A percentile compares a stretch with the other conserved stretches of the same genome.
phyloP scores from a whole-genome alignment of 768 basidiomycete genomes.

The Auriculariales sp. region DNA sequence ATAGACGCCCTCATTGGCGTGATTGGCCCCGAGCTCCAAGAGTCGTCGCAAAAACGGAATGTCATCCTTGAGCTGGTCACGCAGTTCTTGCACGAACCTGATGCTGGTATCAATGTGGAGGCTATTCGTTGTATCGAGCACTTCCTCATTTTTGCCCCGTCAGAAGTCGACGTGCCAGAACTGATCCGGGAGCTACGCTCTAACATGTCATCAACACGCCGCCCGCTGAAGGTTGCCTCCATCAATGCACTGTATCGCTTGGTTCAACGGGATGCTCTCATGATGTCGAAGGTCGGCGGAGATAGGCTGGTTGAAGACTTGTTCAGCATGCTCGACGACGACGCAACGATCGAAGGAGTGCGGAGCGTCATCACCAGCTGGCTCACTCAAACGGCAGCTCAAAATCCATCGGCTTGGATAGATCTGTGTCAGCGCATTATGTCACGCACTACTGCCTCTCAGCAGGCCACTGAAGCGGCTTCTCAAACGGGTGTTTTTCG shows the following conservation, averaged over 20 bases:
- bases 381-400: conserved; percentile 86
- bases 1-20: conserved; percentile 89
- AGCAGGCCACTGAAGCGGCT: conserved; percentile 53
- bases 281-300: conserved; percentile 87
- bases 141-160: conserved; percentile 88
- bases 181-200: conserved; percentile 64
- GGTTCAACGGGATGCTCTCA: conserved; percentile 84
- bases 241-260: conserved; percentile 96
- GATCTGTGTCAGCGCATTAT: conserved; percentile 95
- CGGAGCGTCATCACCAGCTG: conserved; percentile 86
- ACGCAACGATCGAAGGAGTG: conserved; percentile 86
- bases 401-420: conserved; percentile 95
- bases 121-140: conserved; percentile 95
- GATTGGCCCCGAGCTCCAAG: conserved; percentile 89
- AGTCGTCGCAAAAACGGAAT: conserved; percentile 63
- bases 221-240: conserved; percentile 83
- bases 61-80: conserved; percentile 74
- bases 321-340: conserved; percentile 90
- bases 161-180: conserved; percentile 66
- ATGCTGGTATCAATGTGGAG: conserved; percentile 81
- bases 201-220: conserved; percentile 64
- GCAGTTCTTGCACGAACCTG: conserved; percentile 72
- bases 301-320: conserved; percentile 88
- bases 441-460: conserved; percentile 80
- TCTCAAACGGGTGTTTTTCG: conserved; percentile 32